Conservation (phyloP, 2,329 filamentous ascomycete genomes). For the Colletotrichum gigasporum region DNA sequence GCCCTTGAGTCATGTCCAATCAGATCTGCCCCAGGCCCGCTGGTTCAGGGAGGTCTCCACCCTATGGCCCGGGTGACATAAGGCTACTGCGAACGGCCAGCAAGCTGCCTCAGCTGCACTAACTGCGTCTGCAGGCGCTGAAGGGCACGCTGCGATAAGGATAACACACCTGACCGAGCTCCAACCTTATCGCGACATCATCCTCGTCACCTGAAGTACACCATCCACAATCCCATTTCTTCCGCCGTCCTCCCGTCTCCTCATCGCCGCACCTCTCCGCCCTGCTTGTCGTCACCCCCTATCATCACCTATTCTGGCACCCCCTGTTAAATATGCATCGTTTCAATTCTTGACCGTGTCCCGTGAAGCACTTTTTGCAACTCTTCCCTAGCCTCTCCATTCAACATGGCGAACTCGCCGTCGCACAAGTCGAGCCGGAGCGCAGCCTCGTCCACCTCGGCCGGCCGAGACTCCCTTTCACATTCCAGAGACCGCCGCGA, state of each 20-base stretch:
- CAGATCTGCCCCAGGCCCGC: background rate
- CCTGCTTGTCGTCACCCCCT: background rate
- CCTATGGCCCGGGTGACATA: slow-evolving; percentile 10
- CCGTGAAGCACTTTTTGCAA: slow-evolving; percentile 10
- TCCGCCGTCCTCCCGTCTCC: background rate
- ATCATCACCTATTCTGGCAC: background rate
- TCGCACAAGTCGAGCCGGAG: slow-evolving; percentile 25
- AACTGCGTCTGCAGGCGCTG: background rate
- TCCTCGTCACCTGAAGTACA: slow-evolving; percentile 25
- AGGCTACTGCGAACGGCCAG: slow-evolving; percentile 21
- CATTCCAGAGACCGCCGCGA: slow-evolving; percentile 36
- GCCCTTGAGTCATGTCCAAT: background rate
- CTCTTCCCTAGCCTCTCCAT: slow-evolving; percentile 1
- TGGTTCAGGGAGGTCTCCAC: slow-evolving; percentile 13
- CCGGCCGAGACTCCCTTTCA: slow-evolving; percentile 27
- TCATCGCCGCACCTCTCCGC: background rate
- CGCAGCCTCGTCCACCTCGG: slow-evolving; percentile 32
- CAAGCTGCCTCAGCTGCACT: background rate
- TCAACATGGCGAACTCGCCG: slow-evolving; percentile 32
- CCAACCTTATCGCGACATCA: slow-evolving; percentile 33
- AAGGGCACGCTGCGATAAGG: slow-evolving; percentile 16
- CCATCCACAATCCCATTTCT: background rate
- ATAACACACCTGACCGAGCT: slow-evolving; percentile 29
- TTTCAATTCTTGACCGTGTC: slow-evolving; percentile 19
- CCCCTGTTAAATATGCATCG: slow-evolving; percentile 28